phyloP scores from a whole-genome alignment of 371 early-diverging fungal species.

The Haplosporangium sp. region DNA sequence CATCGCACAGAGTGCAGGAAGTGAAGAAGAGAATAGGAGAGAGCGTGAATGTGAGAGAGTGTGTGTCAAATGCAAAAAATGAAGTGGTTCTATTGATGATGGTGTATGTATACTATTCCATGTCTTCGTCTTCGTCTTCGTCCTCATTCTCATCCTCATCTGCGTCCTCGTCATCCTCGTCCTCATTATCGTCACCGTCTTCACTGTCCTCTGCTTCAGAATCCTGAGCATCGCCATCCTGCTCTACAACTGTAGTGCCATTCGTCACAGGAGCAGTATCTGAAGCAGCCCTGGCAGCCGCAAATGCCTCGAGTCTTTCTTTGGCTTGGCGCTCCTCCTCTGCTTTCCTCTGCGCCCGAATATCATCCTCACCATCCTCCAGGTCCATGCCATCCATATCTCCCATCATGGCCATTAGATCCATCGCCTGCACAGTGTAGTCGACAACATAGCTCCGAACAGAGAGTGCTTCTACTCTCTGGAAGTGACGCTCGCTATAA shows the following conservation, averaged over 20 bases:
- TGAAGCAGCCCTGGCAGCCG: conserved; percentile 27
- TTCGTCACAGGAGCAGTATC: conserved; percentile 9
- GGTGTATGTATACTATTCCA: conserved; percentile 29
- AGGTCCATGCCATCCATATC: conserved; percentile 38
- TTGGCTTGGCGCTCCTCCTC: conserved; percentile 38
- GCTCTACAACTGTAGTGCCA: conserved; percentile 5
- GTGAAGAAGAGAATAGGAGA: too few species aligned
- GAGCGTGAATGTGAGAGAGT: too few species aligned
- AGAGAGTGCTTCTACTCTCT: conserved; percentile 82
- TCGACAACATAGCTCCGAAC: conserved; percentile 91
- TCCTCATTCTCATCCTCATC: conserved; percentile 16
- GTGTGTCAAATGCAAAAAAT: conserved; percentile 27
- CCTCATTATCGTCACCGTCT: conserved; percentile 4
- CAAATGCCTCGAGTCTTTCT: conserved; percentile 41
- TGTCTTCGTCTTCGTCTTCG: conserved; percentile 44
- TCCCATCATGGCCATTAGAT: conserved; percentile 54
- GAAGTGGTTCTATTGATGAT: conserved; percentile 37
- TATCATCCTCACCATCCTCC: conserved; percentile 19
- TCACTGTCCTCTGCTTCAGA: conserved; percentile 7
- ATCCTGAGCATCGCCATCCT: conserved; percentile 12
- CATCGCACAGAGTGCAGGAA: too few species aligned
- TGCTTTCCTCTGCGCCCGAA: conserved; percentile 34
- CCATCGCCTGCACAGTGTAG: conserved; percentile 85
- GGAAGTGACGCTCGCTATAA: conserved; percentile 93
- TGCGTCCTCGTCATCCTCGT: conserved; percentile 15